A percentile compares a stretch with the other conserved stretches of the same genome.
Evolutionary conservation across 495 filamentous ascomycete species (phyloP).

Genomic region (Opeltia flavorubescens): DNA sequence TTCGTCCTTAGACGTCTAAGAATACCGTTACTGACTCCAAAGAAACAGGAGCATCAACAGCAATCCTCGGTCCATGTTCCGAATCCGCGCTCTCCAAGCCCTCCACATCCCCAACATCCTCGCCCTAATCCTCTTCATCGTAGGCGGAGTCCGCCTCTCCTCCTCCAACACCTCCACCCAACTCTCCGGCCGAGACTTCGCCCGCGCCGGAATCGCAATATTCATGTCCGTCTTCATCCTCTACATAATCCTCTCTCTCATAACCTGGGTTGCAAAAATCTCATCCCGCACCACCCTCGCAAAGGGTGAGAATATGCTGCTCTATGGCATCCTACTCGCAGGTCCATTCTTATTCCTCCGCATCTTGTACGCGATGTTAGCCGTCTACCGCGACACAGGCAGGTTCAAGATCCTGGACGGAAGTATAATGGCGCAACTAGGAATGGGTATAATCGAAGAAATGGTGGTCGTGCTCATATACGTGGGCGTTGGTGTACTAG

Average conservation of each 20-base stretch:
- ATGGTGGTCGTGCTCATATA: not conserved
- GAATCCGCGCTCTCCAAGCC: not conserved
- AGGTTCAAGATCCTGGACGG: not conserved
- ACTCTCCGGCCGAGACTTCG: not conserved
- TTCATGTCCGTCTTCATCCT: not conserved
- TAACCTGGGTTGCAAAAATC: not conserved
- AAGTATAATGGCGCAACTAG: not conserved
- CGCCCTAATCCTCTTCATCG: not conserved
- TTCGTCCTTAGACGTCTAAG: not conserved
- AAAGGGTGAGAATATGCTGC: not conserved
- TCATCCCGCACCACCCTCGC: not conserved
- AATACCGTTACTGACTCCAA: not conserved
- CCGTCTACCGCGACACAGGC: not conserved
- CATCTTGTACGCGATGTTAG: not conserved
- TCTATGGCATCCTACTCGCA: not conserved
- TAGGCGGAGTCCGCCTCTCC: not conserved
- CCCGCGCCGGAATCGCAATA: not conserved
- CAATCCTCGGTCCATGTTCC: not conserved
- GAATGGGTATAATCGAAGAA: not conserved
- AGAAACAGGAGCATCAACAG: not conserved
- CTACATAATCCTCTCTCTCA: not conserved
- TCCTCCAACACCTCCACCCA: not conserved
- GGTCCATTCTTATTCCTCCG: not conserved
- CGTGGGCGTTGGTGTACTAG: not conserved
- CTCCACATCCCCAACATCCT: not conserved